Evolutionary conservation across 495 filamentous ascomycete species (phyloP).

Genomic region (Penicillium steckii): DNA sequence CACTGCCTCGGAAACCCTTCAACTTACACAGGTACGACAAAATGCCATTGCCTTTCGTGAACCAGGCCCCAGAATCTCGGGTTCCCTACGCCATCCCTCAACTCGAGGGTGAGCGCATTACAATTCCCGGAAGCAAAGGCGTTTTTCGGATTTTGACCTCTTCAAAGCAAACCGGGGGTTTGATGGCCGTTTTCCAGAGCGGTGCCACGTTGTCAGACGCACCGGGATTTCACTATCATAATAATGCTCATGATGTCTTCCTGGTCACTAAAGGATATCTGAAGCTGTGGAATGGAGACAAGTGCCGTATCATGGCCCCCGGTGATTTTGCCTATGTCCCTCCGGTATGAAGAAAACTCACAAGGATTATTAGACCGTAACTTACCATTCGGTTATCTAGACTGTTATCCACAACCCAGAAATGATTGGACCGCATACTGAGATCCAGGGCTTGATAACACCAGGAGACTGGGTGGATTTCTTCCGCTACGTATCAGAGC

Average conservation of each 20-base stretch:
- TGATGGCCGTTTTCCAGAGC: slow-evolving; percentile 47
- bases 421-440: slow-evolving; percentile 42
- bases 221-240: slow-evolving; percentile 49
- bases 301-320: slow-evolving; percentile 42
- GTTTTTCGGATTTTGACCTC: slow-evolving; percentile 46
- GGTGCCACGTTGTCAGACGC: slow-evolving; percentile 41
- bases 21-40: background rate
- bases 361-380: background rate
- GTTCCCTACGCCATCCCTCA: slow-evolving; percentile 42
- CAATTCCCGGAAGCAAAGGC: slow-evolving; percentile 43
- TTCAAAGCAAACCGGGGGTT: slow-evolving; percentile 42
- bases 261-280: slow-evolving; percentile 45
- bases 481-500: slow-evolving; percentile 49
- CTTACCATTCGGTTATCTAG: slow-evolving; percentile 15
- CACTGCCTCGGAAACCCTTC: background rate
- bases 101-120: slow-evolving; percentile 43
- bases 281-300: slow-evolving; percentile 47
- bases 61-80: slow-evolving; percentile 24
- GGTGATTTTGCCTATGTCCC: slow-evolving; percentile 52
- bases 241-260: slow-evolving; percentile 49
- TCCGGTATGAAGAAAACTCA: slow-evolving; percentile 30
- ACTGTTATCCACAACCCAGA: slow-evolving; percentile 43
- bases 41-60: slow-evolving; percentile 29
- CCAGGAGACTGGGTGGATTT: slow-evolving; percentile 56
- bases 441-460: slow-evolving; percentile 43